Conservation (phyloP, 345 rosid genomes). For the Gossypium herbaceum region DNA sequence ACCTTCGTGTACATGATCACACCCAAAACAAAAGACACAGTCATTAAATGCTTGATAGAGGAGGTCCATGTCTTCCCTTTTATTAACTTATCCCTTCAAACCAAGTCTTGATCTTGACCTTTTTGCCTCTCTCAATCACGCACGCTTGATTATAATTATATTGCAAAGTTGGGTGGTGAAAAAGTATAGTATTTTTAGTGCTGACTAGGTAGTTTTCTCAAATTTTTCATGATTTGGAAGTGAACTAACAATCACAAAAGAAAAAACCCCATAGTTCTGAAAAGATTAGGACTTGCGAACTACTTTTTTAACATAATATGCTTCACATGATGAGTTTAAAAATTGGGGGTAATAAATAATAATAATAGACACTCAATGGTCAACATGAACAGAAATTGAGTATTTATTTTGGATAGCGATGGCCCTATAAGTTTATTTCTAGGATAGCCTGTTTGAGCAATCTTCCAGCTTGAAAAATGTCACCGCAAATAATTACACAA, state of each 20-base stretch:
- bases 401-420: background rate
- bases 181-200: background rate
- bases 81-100: too few relatives aligned
- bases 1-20: background rate
- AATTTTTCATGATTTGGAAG: background rate
- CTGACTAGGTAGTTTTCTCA: too few relatives aligned
- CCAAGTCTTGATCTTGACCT: too few relatives aligned
- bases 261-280: background rate
- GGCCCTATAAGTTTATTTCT: background rate
- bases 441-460: background rate
- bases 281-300: background rate
- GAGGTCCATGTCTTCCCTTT: too few relatives aligned
- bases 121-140: too few relatives aligned
- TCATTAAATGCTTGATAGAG: too few relatives aligned
- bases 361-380: background rate
- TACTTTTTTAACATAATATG: background rate
- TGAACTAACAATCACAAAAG: background rate
- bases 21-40: too few relatives aligned
- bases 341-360: background rate
- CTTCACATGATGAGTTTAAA: background rate
- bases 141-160: background rate
- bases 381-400: background rate
- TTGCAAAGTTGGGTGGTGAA: background rate
- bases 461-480: background rate
- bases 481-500: background rate